A percentile compares a stretch with the other conserved stretches of the same genome.
Evolutionary conservation across 1,284 basidiomycete genomes (phyloP).

Genomic region (Boletus sp.): DNA sequence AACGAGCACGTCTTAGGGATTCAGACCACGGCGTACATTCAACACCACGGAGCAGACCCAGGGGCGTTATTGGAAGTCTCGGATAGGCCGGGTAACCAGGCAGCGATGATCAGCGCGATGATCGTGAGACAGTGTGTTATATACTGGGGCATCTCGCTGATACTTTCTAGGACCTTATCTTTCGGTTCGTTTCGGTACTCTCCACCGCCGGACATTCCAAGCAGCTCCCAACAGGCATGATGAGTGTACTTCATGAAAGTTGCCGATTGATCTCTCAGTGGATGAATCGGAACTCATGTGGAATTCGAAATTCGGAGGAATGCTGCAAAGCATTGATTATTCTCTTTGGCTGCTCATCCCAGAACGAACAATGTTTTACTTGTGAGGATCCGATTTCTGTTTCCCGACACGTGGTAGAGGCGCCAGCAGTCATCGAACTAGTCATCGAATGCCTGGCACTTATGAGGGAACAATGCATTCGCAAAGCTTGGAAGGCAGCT

Average conservation of each 20-base stretch:
- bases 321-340: slow-evolving; percentile 36
- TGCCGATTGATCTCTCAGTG: slow-evolving; percentile 27
- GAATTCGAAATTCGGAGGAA: slow-evolving; percentile 31
- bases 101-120: slow-evolving; percentile 19
- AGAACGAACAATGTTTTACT: slow-evolving; percentile 21
- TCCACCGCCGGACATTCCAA: slow-evolving; percentile 10
- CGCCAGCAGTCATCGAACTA: slow-evolving; percentile 39
- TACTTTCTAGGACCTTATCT: slow-evolving; percentile 24
- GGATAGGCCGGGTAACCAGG: slow-evolving; percentile 1
- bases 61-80: slow-evolving; percentile 1
- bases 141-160: slow-evolving; percentile 7
- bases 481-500: slow-evolving; percentile 26
- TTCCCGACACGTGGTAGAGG: background rate
- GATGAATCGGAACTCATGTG: slow-evolving; percentile 22
- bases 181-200: slow-evolving; percentile 20
- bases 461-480: slow-evolving; percentile 12
- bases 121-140: slow-evolving; percentile 20
- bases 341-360: slow-evolving; percentile 36
- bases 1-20: slow-evolving; percentile 5
- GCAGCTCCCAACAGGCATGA: slow-evolving; percentile 18
- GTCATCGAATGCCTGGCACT: slow-evolving; percentile 40
- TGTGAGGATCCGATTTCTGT: slow-evolving; percentile 24
- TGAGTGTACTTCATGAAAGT: slow-evolving; percentile 17
- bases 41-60: slow-evolving; percentile 18
- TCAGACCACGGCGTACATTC: slow-evolving; percentile 56